These are phyloP conservation scores for Penicillium decumbens DNA, from an alignment of 2,329 filamentous ascomycete species.

Conservation along the genomic window DNA sequence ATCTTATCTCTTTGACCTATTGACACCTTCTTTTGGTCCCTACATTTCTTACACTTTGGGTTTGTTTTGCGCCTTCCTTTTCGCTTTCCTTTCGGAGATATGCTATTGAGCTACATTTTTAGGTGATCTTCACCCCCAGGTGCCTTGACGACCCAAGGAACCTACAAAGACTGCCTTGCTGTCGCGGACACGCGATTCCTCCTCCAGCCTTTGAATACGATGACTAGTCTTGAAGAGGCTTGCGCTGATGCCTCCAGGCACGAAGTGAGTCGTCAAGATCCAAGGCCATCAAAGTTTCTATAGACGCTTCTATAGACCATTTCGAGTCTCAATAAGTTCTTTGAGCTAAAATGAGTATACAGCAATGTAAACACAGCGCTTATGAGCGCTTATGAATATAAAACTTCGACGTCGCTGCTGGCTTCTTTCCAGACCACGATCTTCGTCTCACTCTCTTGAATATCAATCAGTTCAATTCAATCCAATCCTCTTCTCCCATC, in stretches of 20 bases:
- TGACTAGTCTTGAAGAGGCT: background rate
- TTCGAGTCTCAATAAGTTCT: constrained; percentile 9
- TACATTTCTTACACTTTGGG: background rate
- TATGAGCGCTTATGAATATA: background rate
- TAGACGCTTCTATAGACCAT: constrained; percentile 1
- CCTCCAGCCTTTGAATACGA: background rate
- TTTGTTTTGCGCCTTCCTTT: background rate
- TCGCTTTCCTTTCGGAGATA: background rate
- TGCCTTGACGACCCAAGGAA: background rate
- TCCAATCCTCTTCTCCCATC: constrained; percentile 9
- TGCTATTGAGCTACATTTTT: constrained; percentile 3
- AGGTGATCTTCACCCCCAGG: background rate
- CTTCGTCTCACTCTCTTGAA: constrained; percentile 10
- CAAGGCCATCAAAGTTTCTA: background rate
- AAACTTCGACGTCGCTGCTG: background rate
- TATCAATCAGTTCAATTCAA: constrained; percentile 4
- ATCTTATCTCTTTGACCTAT: constrained; percentile 16
- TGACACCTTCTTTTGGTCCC: constrained; percentile 2
- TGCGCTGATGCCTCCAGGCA: background rate
- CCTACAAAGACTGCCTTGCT: background rate
- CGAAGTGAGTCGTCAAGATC: background rate
- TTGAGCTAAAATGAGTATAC: background rate
- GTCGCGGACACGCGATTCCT: background rate
- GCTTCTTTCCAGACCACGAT: constrained; percentile 1
- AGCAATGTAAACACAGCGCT: background rate